Evolutionary conservation across 371 early-diverging fungal genomes (phyloP).

Genomic region (Mortierella sp.): DNA sequence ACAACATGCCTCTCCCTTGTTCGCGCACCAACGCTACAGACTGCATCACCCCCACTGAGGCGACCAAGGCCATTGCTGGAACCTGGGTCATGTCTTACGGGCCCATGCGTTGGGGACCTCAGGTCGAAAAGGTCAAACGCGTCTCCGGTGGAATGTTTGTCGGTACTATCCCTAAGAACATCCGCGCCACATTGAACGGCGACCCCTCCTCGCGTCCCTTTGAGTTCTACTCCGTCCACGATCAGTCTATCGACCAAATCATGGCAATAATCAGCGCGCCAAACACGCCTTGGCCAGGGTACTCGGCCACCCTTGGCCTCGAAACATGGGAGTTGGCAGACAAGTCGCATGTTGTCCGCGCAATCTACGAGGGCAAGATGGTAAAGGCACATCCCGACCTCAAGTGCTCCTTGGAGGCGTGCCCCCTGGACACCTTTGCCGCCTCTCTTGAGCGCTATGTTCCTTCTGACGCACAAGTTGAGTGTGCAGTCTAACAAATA

Average conservation of each 20-base stretch:
- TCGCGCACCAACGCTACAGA: neutral
- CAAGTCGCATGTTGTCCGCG: constrained; percentile 5
- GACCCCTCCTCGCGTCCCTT: neutral
- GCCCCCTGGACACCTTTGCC: neutral
- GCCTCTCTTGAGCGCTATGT: constrained; percentile 19
- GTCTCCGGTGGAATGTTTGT: constrained; percentile 12
- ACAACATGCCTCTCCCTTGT: constrained; percentile 15
- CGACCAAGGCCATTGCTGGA: neutral
- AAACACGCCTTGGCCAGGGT: constrained; percentile 11
- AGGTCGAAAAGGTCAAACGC: constrained; percentile 9
- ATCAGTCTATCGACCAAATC: constrained; percentile 17
- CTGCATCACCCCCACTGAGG: constrained; percentile 11
- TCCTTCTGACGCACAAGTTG: neutral
- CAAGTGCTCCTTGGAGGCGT: constrained; percentile 12
- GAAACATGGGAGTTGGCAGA: constrained; percentile 6
- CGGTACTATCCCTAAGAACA: constrained; percentile 3
- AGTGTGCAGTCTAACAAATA: neutral
- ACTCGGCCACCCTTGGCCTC: neutral
- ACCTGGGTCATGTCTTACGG: neutral
- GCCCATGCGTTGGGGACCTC: neutral
- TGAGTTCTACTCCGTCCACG: constrained; percentile 15
- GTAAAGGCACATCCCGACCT: constrained; percentile 17
- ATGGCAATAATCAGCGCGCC: constrained; percentile 6
- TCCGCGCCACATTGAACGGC: constrained; percentile 4
- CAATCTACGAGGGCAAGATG: constrained; percentile 10